Conservation (phyloP, 2,329 filamentous ascomycete species). For the Cladophialophora psammophila region DNA sequence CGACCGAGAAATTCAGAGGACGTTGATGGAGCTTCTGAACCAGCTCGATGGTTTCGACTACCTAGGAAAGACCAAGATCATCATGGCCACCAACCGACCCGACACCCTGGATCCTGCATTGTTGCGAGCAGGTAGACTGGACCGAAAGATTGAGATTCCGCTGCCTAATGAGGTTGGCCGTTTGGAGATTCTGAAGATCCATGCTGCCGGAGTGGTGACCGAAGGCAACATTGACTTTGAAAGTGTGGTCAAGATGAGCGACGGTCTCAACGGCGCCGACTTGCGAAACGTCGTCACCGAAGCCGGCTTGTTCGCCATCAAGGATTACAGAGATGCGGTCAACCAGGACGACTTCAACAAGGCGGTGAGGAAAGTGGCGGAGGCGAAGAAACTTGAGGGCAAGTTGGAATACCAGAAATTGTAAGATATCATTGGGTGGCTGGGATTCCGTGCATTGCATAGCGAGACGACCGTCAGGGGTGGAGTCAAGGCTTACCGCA, state of each 20-base stretch:
- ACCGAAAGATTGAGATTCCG: constrained; percentile 97
- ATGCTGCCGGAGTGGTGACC: constrained; percentile 81
- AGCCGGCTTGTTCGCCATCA: constrained; percentile 96
- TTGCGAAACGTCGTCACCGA: constrained; percentile 97
- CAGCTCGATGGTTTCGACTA: constrained; percentile 99
- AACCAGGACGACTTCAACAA: constrained; percentile 99
- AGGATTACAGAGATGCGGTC: constrained; percentile 94
- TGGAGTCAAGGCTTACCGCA: background rate
- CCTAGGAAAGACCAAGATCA: constrained; percentile 99
- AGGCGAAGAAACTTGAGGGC: constrained; percentile 97
- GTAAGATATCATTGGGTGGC: constrained; percentile 54
- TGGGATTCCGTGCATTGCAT: constrained; percentile 15
- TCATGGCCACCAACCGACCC: constrained; percentile 98
- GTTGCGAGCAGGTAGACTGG: constrained; percentile 88
- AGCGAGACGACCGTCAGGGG: constrained; percentile 16
- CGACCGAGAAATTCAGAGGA: constrained; percentile 97
- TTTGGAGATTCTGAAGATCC: constrained; percentile 97
- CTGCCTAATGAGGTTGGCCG: constrained; percentile 96
- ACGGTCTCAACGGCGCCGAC: constrained; percentile 96
- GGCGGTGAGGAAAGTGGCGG: constrained; percentile 94
- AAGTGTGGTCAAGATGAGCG: constrained; percentile 99
- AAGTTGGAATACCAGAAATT: constrained; percentile 98
- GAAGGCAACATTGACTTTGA: constrained; percentile 98
- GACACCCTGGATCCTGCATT: constrained; percentile 95
- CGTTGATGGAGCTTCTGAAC: constrained; percentile 97